phyloP scores from a whole-genome alignment of 2,329 filamentous ascomycete genomes.

The Verticillium zaregamsianum region DNA sequence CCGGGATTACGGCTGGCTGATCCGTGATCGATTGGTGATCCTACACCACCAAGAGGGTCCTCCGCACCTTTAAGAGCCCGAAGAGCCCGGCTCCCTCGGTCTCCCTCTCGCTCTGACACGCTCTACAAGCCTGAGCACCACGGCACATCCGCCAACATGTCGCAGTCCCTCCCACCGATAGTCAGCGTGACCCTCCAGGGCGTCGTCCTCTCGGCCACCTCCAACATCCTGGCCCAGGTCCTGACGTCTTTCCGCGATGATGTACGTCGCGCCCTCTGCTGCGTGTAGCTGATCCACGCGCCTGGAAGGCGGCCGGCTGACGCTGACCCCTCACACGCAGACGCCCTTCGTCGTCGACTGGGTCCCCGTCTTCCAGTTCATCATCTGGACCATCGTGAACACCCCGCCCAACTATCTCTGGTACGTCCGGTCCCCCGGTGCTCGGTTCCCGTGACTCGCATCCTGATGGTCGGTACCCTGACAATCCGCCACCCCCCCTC shows the following conservation, averaged over 20 bases:
- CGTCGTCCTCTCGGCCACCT: slow-evolving; percentile 59
- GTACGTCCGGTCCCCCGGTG: slow-evolving; percentile 34
- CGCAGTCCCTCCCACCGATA: slow-evolving; percentile 40
- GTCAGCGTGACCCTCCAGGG: slow-evolving; percentile 61
- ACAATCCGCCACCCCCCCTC: slow-evolving; percentile 13
- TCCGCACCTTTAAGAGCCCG: not conserved
- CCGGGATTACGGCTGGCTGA: not conserved
- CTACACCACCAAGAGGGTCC: not conserved
- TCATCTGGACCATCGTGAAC: slow-evolving; percentile 67
- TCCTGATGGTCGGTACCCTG: not conserved
- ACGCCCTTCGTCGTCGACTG: slow-evolving; percentile 58
- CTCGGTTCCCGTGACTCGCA: not conserved
- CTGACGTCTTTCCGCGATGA: slow-evolving; percentile 58
- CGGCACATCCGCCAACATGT: slow-evolving; percentile 18
- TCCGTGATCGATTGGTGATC: not conserved
- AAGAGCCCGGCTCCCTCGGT: not conserved
- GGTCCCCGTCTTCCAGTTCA: slow-evolving; percentile 69
- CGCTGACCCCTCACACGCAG: slow-evolving; percentile 30
- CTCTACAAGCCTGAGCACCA: not conserved
- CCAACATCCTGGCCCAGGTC: slow-evolving; percentile 70
- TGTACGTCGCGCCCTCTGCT: slow-evolving; percentile 35
- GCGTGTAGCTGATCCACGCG: not conserved
- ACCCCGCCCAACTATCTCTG: slow-evolving; percentile 83
- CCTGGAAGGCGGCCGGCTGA: not conserved
- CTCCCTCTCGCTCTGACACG: not conserved